Evolutionary conservation across 306 rosid species (phyloP).

Genomic region (Crotalaria pallida): DNA sequence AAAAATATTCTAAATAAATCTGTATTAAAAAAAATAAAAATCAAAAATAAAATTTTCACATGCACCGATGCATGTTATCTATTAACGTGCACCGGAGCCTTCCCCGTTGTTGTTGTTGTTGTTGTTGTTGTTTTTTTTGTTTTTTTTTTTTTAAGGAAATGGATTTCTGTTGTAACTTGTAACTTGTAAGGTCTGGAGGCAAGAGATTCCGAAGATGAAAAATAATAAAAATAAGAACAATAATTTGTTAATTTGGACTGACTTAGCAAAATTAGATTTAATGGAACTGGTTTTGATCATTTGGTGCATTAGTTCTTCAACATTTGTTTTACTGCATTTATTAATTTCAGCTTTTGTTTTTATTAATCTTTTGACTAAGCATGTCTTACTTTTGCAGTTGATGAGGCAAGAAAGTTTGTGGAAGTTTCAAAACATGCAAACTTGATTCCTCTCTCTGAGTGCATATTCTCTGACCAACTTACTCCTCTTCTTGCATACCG

Average conservation of each 20-base stretch:
- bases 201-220: background rate
- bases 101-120: too few species aligned
- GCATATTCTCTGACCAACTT: constrained; percentile 77
- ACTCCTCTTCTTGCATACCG: constrained; percentile 79
- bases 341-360: background rate
- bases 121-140: too few species aligned
- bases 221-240: background rate
- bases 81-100: too few species aligned
- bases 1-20: too few species aligned
- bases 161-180: background rate
- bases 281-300: background rate
- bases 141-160: too few species aligned
- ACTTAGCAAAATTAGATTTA: background rate
- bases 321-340: background rate
- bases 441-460: constrained; percentile 52
- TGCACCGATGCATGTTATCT: too few species aligned
- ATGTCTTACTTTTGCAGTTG: constrained; percentile 24
- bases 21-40: too few species aligned
- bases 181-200: background rate
- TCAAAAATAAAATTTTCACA: too few species aligned
- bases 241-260: background rate
- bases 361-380: background rate
- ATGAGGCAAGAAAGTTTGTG: constrained; percentile 31
- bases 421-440: constrained; percentile 61
- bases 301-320: background rate